Evolutionary conservation across 768 basidiomycete genomes (phyloP), one percentile per base, ranked within the genome.

Genomic region (Mycena metata): DNA sequence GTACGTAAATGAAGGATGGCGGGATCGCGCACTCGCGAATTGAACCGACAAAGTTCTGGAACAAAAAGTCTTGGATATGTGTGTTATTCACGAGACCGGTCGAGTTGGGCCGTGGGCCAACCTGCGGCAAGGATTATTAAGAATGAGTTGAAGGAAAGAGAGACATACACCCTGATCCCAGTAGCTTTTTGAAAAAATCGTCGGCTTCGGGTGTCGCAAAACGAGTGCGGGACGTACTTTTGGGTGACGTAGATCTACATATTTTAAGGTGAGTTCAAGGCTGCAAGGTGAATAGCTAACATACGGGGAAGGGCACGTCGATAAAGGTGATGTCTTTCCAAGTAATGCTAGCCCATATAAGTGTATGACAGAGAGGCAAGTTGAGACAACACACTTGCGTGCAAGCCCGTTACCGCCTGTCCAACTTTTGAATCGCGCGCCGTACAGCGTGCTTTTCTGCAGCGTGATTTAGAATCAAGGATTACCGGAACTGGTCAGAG

Each of bases 341-440:
- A 6, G 88, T 90, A 57, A 87, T 77, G 63, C 89, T 89, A 68
- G 10, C 39, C 30, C 30, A 30, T 3, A 30, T 30, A 3, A 30
- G 30, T 30, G 30, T 30, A 30, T 30, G 30, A 6, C 3, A 6
- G 30, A 30, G 30, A 30, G 3, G 30, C 30, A 30, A 6, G 3
- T 30, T 30, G 30, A 30, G 30, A 16, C 15, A 13, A 70, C 83
- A 8, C 67, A 89, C 88, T 90, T 90, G 50, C 82, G 76, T 1
- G 87, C 88, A 3, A 86, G 60, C 0, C 89, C 89, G 63, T 88
- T 87, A 36, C 89, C 89, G 0, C 89, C 89, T 0, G 86, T 85
- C 88, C 88, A 90, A 73, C 89, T 90, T 79, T 90, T 90, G 80
- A 90, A 90, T 12, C 89, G 83, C n/a, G 88, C 89, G 9, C 79